phyloP scores from a whole-genome alignment of 176 grass and related monocot species.

The Musa troglodytarum region DNA sequence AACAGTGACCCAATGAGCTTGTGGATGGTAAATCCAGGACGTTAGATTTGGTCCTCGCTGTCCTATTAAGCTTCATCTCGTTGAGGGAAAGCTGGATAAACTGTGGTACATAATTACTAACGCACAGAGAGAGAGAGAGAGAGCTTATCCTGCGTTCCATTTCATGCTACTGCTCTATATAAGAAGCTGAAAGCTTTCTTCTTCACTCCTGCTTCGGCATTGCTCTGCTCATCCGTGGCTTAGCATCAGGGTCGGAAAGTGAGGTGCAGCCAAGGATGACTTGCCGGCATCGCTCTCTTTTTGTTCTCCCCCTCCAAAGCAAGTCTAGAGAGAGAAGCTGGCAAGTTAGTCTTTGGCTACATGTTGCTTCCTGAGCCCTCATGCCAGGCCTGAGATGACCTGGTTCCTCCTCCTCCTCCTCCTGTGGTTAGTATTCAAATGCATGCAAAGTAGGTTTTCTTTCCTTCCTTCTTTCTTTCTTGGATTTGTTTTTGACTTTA shows the following conservation, averaged over 20 bases:
- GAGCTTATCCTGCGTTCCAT: not conserved
- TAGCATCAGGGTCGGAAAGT: not conserved
- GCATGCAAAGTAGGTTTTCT: no score
- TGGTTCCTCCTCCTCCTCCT: not conserved
- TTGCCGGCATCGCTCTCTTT: not conserved
- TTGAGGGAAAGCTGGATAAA: no score
- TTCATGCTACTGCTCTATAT: not conserved
- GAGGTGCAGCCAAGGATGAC: slow-evolving; percentile 21
- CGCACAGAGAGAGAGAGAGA: not conserved
- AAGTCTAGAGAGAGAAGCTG: not conserved
- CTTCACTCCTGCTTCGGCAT: not conserved
- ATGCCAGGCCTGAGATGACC: slow-evolving; percentile 9
- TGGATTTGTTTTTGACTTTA: no score
- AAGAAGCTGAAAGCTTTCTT: not conserved
- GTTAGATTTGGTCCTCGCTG: no score
- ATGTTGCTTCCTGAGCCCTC: slow-evolving; percentile 15
- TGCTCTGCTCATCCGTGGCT: slow-evolving; percentile 1
- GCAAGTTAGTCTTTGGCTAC: slow-evolving; percentile 22
- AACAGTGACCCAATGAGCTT: no score
- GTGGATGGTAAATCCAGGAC: no score
- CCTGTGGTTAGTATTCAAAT: not conserved
- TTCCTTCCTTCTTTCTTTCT: no score
- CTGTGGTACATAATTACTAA: no score
- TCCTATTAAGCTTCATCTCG: no score
- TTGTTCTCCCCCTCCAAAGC: not conserved